phyloP scores from a whole-genome alignment of 352 stramenopile genomes.

The Globisporangium nodosum region DNA sequence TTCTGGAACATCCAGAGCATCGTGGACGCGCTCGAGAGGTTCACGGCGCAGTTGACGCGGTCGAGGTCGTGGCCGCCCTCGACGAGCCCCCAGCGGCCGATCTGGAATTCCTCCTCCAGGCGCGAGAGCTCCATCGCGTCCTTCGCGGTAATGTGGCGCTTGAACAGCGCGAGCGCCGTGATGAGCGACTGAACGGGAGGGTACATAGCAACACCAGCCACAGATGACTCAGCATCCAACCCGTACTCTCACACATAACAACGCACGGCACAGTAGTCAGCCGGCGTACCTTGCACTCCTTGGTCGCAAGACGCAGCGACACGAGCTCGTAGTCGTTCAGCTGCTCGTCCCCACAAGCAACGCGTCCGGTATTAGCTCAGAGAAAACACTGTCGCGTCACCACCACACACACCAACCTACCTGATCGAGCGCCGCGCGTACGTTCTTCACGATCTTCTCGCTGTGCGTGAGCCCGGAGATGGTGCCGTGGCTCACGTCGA shows the following conservation, averaged over 20 bases:
- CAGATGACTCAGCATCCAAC: neutral
- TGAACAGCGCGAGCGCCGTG: slow-evolving; percentile 71
- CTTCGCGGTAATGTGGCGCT: slow-evolving; percentile 81
- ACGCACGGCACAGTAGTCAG: neutral
- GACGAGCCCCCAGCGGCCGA: slow-evolving; percentile 83
- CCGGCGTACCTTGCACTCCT: slow-evolving; percentile 74
- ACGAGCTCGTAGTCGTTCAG: slow-evolving; percentile 74
- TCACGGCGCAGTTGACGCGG: slow-evolving; percentile 80
- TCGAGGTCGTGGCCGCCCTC: slow-evolving; percentile 87
- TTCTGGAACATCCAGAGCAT: slow-evolving; percentile 83
- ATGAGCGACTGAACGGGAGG: slow-evolving; percentile 56
- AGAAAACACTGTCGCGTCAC: neutral
- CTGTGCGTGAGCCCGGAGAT: slow-evolving; percentile 65
- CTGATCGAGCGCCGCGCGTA: slow-evolving; percentile 54
- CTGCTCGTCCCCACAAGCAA: slow-evolving; percentile 15
- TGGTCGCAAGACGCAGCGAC: slow-evolving; percentile 64
- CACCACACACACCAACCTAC: slow-evolving; percentile 16
- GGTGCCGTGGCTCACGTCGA: slow-evolving; percentile 80
- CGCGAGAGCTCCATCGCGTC: slow-evolving; percentile 82
- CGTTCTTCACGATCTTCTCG: slow-evolving; percentile 49
- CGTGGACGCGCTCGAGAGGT: slow-evolving; percentile 79
- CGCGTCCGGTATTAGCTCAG: neutral
- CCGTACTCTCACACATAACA: neutral
- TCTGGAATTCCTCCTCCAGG: slow-evolving; percentile 87
- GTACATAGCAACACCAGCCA: neutral